Evolutionary conservation across 2,329 filamentous ascomycete genomes (phyloP).

Genomic region (Colletotrichum magnum): DNA sequence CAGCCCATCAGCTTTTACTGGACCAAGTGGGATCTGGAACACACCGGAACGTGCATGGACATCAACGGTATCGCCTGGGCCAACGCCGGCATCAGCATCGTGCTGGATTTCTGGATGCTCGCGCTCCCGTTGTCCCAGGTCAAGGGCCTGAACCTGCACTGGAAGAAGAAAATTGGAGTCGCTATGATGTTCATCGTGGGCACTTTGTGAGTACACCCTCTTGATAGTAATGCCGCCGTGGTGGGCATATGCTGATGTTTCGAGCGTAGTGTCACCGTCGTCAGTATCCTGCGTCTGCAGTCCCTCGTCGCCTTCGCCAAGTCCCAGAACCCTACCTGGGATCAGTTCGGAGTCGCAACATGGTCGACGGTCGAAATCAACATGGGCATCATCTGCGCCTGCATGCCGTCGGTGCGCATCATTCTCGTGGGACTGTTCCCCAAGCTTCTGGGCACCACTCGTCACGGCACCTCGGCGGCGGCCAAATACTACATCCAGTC

Average conservation of each 20-base stretch:
- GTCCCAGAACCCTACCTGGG: conserved; percentile 52
- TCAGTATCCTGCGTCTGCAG: conserved; percentile 55
- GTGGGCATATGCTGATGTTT: conserved; percentile 16
- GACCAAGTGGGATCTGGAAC: conserved; percentile 64
- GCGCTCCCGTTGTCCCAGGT: conserved; percentile 64
- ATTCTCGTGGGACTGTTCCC: conserved; percentile 57
- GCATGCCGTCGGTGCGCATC: conserved; percentile 54
- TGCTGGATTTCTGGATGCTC: conserved; percentile 66
- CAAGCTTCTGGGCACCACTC: conserved; percentile 46
- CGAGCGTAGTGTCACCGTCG: conserved; percentile 51
- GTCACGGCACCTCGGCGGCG: conserved; percentile 37
- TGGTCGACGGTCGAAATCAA: conserved; percentile 57
- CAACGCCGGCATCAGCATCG: conserved; percentile 67
- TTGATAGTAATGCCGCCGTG: too few species aligned
- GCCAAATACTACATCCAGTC: conserved; percentile 37
- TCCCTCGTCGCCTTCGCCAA: conserved; percentile 50
- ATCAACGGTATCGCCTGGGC: conserved; percentile 65
- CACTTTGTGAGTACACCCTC: conserved; percentile 52
- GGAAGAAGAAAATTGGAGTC: conserved; percentile 64
- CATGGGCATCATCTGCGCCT: conserved; percentile 55
- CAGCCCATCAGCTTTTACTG: conserved; percentile 66
- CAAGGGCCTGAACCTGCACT: conserved; percentile 56
- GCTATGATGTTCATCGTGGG: conserved; percentile 66
- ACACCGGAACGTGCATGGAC: conserved; percentile 63
- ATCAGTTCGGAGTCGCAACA: conserved; percentile 48